Conservation (phyloP, 768 basidiomycete genomes). For the Asterophora parasitica region DNA sequence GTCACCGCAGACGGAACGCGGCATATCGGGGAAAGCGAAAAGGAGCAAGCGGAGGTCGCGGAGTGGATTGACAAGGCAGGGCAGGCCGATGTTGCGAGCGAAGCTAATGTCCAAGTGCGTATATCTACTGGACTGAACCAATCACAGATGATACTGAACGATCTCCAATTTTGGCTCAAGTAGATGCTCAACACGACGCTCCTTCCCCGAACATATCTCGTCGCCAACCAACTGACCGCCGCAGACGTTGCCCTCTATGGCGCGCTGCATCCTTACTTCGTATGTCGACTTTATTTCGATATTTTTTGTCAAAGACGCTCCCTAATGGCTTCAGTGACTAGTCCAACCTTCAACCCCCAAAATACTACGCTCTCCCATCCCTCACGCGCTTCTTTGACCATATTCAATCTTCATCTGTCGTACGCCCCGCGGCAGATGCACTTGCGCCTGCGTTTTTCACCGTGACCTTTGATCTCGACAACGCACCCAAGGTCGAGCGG, state of each 20-base stretch:
- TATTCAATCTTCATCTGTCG: constrained; percentile 67
- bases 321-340: constrained; percentile 25
- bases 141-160: background rate
- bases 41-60: constrained; percentile 58
- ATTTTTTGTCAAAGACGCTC: background rate
- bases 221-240: constrained; percentile 77
- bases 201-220: constrained; percentile 76
- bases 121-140: background rate
- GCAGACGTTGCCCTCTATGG: constrained; percentile 92
- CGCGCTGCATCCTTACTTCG: constrained; percentile 77
- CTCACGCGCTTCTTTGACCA: constrained; percentile 95
- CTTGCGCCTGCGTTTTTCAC: constrained; percentile 47
- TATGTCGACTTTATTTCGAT: constrained; percentile 35
- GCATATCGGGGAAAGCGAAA: constrained; percentile 49
- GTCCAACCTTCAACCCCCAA: constrained; percentile 65
- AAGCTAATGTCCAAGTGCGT: constrained; percentile 46
- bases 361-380: constrained; percentile 76
- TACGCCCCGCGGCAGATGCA: constrained; percentile 52
- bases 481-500: constrained; percentile 71
- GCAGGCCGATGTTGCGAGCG: constrained; percentile 41
- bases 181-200: constrained; percentile 74
- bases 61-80: constrained; percentile 68
- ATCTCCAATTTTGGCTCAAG: background rate
- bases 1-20: constrained; percentile 39
- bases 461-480: constrained; percentile 67